These are phyloP conservation scores for Clonostachys chloroleuca DNA, from an alignment of 2,329 filamentous ascomycete genomes.

Conservation along the genomic window DNA sequence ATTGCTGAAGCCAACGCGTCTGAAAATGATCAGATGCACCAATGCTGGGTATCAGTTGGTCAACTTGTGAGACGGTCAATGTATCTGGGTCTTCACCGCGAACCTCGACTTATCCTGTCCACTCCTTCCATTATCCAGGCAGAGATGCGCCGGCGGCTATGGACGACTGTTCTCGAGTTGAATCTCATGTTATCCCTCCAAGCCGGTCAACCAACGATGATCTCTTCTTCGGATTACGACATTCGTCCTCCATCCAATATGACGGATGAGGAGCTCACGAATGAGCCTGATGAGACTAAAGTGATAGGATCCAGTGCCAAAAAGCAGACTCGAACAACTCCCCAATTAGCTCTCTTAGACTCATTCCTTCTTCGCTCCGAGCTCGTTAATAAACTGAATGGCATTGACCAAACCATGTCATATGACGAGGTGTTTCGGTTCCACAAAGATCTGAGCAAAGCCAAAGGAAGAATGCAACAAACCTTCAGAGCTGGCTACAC, in stretches of 20 bases:
- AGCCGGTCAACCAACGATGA: background rate
- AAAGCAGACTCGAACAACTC: background rate
- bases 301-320: background rate
- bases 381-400: background rate
- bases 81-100: slow-evolving; percentile 23
- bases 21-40: slow-evolving; percentile 10
- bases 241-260: background rate
- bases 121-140: slow-evolving; percentile 13
- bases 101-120: slow-evolving; percentile 16
- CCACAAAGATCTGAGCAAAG: background rate
- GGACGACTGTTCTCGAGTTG: slow-evolving; percentile 14
- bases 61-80: slow-evolving; percentile 20
- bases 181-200: slow-evolving; percentile 2
- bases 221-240: background rate
- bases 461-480: background rate
- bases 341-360: background rate
- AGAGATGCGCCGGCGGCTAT: slow-evolving; percentile 23
- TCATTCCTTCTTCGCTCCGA: background rate
- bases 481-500: background rate
- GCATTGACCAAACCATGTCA: background rate
- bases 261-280: background rate
- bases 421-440: slow-evolving; percentile 1
- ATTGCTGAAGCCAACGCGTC: slow-evolving; percentile 12
- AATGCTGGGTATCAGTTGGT: slow-evolving; percentile 20
- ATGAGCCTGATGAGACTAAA: background rate